These are phyloP conservation scores for Fomitopsis schrenkii DNA, from an alignment of 1,284 basidiomycete species.

Conservation along the genomic window DNA sequence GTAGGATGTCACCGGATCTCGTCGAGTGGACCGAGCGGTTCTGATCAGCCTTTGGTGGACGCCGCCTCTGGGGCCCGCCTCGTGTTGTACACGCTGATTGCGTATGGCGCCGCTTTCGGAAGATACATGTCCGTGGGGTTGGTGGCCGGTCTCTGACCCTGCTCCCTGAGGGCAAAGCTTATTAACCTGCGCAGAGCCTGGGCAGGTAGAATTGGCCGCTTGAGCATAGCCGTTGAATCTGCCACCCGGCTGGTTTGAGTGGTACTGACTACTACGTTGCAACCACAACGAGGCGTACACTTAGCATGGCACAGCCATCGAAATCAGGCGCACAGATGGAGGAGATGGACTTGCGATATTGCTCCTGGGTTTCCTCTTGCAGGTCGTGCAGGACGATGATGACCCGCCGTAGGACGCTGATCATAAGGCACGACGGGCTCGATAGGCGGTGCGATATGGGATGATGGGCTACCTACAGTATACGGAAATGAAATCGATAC, in stretches of 20 bases:
- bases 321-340: neutral
- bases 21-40: slow-evolving; percentile 12
- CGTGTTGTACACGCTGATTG: slow-evolving; percentile 20
- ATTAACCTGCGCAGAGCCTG: neutral
- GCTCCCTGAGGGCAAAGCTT: neutral
- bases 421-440: neutral
- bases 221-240: neutral
- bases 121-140: neutral
- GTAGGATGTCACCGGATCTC: slow-evolving; percentile 19
- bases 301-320: neutral
- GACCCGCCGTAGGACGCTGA: neutral
- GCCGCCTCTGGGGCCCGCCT: slow-evolving; percentile 16
- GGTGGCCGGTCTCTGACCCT: neutral
- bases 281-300: neutral
- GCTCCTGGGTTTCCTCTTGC: neutral
- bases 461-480: neutral
- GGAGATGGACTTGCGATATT: neutral
- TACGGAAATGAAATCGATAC: slow-evolving; percentile 6
- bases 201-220: neutral
- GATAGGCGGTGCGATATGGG: neutral
- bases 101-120: neutral
- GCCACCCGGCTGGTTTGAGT: neutral
- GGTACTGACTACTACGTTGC: neutral
- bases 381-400: neutral
- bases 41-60: slow-evolving; percentile 16